Percentiles rank a stretch among this genome's conserved stretches.
Conservation (phyloP, 345 rosid genomes). For the Laguncularia racemosa region DNA sequence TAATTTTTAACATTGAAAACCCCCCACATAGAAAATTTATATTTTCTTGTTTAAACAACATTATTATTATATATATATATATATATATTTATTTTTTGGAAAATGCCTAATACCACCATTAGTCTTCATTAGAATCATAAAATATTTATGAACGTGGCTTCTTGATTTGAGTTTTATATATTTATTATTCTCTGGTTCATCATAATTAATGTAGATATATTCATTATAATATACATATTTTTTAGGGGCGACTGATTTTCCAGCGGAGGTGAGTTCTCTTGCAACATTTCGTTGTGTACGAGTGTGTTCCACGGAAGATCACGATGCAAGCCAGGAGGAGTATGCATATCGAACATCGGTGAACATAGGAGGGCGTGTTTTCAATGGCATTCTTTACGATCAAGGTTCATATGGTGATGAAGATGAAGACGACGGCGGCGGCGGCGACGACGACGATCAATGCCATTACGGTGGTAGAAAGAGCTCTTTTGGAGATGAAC, state of each 20-base stretch:
- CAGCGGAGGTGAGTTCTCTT: slow-evolving; percentile 29
- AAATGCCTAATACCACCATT: no score
- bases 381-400: slow-evolving; percentile 50
- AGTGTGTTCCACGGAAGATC: slow-evolving; percentile 30
- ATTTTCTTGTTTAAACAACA: no score
- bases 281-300: slow-evolving; percentile 38
- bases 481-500: slow-evolving; percentile 8
- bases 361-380: slow-evolving; percentile 39
- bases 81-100: no score
- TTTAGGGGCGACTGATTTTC: slow-evolving; percentile 16
- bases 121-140: no score
- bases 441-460: slow-evolving; percentile 13
- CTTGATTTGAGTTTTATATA: no score
- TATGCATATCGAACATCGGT: slow-evolving; percentile 42
- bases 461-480: slow-evolving; percentile 22
- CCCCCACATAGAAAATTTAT: no score
- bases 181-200: no score
- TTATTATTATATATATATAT: no score
- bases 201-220: no score
- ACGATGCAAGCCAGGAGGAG: slow-evolving; percentile 18
- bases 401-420: slow-evolving; percentile 27
- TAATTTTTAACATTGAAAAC: no score
- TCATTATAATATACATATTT: no score
- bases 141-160: no score
- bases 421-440: slow-evolving; percentile 26